Percentiles rank a stretch among this genome's conserved stretches.
These are phyloP conservation scores for Magnolia kwangsiensis DNA, from an alignment of 164 flowering plant genomes.

Conservation along the genomic window DNA sequence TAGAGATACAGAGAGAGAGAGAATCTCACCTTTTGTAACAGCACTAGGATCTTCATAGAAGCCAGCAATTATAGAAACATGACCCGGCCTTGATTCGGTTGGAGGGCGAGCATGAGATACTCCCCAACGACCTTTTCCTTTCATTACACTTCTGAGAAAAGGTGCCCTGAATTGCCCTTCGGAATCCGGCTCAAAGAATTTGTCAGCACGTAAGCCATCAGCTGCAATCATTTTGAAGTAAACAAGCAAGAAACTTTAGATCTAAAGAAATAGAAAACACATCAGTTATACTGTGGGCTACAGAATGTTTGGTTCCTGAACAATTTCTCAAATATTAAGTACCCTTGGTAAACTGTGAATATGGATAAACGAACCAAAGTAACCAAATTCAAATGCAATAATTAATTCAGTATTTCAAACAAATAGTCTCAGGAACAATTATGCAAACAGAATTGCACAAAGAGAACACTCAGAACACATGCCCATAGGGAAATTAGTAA, in stretches of 20 bases:
- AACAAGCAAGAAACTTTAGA: background rate
- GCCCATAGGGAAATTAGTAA: no score
- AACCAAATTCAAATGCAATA: background rate
- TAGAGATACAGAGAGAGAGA: background rate
- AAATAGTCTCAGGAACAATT: background rate
- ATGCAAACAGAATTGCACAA: no score
- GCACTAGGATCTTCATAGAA: constrained; percentile 99
- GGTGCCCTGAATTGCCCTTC: constrained; percentile 80
- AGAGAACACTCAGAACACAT: no score
- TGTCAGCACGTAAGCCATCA: constrained; percentile 95
- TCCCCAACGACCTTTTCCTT: constrained; percentile 85
- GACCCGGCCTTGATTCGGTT: constrained; percentile 98
- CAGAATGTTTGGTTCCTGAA: background rate
- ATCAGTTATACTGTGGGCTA: background rate
- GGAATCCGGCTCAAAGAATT: constrained; percentile 86
- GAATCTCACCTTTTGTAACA: constrained; percentile 74
- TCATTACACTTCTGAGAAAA: constrained; percentile 79
- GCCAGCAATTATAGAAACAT: constrained; percentile 92
- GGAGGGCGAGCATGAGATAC: constrained; percentile 99
- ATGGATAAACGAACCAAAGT: background rate
- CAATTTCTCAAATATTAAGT: background rate
- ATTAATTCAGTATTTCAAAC: background rate
- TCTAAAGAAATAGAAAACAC: background rate
- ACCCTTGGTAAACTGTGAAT: no score
- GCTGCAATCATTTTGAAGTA: constrained; percentile 42